phyloP scores from a whole-genome alignment of 352 stramenopile species.

The Phytopythium aichiense region DNA sequence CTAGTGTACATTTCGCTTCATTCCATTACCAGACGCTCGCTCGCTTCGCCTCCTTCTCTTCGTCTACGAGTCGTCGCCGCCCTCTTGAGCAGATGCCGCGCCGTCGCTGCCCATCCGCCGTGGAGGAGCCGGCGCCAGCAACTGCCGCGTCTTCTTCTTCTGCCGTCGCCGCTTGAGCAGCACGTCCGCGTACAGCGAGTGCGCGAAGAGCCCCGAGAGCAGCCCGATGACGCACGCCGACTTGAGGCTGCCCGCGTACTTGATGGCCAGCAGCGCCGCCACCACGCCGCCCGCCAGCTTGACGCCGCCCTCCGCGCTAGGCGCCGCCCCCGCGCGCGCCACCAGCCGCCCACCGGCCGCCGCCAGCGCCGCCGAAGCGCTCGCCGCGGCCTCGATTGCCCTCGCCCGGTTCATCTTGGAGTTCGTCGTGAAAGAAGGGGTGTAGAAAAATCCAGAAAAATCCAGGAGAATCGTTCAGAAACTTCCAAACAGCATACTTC shows the following conservation, averaged over 20 bases:
- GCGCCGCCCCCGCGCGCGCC: constrained; percentile 20
- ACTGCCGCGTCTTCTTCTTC: constrained; percentile 8
- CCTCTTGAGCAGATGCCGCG: neutral
- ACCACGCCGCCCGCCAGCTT: constrained; percentile 58
- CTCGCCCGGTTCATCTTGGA: neutral
- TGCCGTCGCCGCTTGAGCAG: constrained; percentile 35
- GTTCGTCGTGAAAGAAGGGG: neutral
- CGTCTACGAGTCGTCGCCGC: neutral
- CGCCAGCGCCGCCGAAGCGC: constrained; percentile 16
- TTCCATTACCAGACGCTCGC: neutral
- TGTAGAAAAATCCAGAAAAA: too few species aligned
- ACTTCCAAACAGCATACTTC: too few species aligned
- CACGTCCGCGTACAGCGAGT: constrained; percentile 72
- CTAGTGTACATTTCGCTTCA: neutral
- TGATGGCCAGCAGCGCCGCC: constrained; percentile 51
- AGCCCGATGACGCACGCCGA: constrained; percentile 56
- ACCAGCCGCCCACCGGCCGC: constrained; percentile 14
- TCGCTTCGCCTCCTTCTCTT: neutral
- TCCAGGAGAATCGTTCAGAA: too few species aligned
- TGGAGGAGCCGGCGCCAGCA: neutral
- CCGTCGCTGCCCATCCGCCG: neutral
- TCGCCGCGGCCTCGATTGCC: constrained; percentile 14
- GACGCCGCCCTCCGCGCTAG: constrained; percentile 45
- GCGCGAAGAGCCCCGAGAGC: constrained; percentile 58
- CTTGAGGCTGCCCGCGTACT: constrained; percentile 56